A percentile compares a stretch with the other conserved stretches of the same genome.
Evolutionary conservation across 2,329 filamentous ascomycete genomes (phyloP).

Genomic region (Penicillium psychrosexuale): DNA sequence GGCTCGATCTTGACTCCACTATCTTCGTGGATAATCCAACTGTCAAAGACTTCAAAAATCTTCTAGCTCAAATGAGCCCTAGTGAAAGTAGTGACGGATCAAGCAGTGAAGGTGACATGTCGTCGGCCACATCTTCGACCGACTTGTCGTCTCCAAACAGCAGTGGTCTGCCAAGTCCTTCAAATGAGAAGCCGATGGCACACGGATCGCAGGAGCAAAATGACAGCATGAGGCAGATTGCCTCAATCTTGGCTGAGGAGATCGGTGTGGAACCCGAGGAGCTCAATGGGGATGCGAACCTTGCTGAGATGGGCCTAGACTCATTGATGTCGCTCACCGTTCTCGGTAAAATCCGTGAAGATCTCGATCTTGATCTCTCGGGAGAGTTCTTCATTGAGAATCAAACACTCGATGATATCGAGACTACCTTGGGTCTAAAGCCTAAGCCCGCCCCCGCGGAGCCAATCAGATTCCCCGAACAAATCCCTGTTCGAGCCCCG

Average conservation of each 20-base stretch:
- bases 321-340: conserved; percentile 47
- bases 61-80: conserved; percentile 43
- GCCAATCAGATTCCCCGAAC: conserved; percentile 23
- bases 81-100: conserved; percentile 30
- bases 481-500: conserved; percentile 21
- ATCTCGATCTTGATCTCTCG: conserved; percentile 41
- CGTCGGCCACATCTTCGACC: conserved; percentile 30
- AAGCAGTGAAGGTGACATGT: conserved; percentile 30
- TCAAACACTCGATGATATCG: conserved; percentile 41
- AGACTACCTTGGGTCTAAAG: conserved; percentile 39
- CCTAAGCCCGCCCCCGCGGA: conserved; percentile 29
- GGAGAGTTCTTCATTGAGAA: conserved; percentile 47
- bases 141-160: conserved; percentile 36
- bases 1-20: conserved; percentile 57
- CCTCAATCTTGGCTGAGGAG: conserved; percentile 43
- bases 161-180: conserved; percentile 30
- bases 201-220: conserved; percentile 20
- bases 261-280: conserved; percentile 44
- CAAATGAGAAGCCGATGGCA: conserved; percentile 26
- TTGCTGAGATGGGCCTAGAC: conserved; percentile 46
- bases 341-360: conserved; percentile 45
- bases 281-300: conserved; percentile 39
- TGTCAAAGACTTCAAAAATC: conserved; percentile 59
- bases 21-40: conserved; percentile 60
- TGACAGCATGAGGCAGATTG: conserved; percentile 40